Conservation (phyloP, 805 yeast species). For the Vanderwaltozyma polyspora region DNA sequence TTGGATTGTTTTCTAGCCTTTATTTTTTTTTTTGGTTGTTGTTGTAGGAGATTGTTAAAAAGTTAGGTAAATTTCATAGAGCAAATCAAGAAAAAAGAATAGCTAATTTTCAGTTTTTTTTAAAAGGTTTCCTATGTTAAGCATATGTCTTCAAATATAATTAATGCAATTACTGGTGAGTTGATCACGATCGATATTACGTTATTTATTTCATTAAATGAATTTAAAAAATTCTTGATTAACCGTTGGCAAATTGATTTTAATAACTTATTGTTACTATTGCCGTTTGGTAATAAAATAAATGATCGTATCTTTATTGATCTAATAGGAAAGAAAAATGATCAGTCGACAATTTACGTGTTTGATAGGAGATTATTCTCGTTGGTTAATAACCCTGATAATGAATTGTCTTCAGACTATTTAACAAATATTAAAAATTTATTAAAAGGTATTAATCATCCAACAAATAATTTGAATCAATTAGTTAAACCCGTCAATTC, state of each 20-base stretch:
- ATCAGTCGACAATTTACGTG: slow-evolving; percentile 39
- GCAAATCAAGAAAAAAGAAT: too few species aligned
- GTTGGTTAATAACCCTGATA: slow-evolving; percentile 15
- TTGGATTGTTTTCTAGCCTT: too few species aligned
- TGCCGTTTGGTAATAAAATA: slow-evolving; percentile 56
- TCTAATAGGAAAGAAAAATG: neutral
- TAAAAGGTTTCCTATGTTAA: too few species aligned
- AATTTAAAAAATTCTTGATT: slow-evolving; percentile 32
- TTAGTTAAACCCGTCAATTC: slow-evolving; percentile 28
- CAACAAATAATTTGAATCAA: neutral
- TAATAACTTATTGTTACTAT: slow-evolving; percentile 38
- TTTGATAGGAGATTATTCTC: slow-evolving; percentile 53
- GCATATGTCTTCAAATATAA: slow-evolving; percentile 2
- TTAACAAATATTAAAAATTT: neutral
- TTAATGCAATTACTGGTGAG: slow-evolving; percentile 37
- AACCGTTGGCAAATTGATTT: slow-evolving; percentile 32
- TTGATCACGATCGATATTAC: slow-evolving; percentile 27
- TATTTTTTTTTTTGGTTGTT: too few species aligned
- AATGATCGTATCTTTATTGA: slow-evolving; percentile 18
- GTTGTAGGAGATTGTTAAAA: too few species aligned
- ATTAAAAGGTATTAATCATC: neutral
- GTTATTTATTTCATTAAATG: slow-evolving; percentile 32
- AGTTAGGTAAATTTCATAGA: too few species aligned
- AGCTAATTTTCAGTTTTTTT: too few species aligned
- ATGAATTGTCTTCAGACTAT: slow-evolving; percentile 1